Evolutionary conservation across 2,329 filamentous ascomycete genomes (phyloP), one percentile per base, ranked within the genome.

Genomic region (Curvularia lunata): DNA sequence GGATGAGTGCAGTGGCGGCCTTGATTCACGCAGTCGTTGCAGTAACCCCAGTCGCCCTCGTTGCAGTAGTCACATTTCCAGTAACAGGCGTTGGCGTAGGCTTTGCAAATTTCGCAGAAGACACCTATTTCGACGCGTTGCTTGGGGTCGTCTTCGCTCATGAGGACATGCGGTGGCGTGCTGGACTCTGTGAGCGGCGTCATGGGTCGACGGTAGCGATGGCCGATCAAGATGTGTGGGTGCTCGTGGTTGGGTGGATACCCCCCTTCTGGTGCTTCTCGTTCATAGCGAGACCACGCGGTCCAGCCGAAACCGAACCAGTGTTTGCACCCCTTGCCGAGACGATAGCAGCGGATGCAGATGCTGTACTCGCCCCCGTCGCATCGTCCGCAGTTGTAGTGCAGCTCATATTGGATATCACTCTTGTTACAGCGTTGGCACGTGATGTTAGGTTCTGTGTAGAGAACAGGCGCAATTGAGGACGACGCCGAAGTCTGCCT

Each of bases 21-120:
- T 74, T 89, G 87, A 58, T 94, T 93, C 28, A 97, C 91, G 65
- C 94, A 98, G 59, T 84, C 80, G 67, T 93, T 92, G 78, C 94
- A 98, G 73, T 91, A 97, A 0, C 94, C 94, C 93, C 93, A 98
- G 71, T 96, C 93, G 5, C 92, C 94, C 61, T 95, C 88, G 68
- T 97, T 97, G 78, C 94, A 98, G 25, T 84, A 75, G 58, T 90
- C 86, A 75, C 94, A 98, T 61, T 91, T 88, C 94, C 93, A 98
- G 77, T 91, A 96, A 76, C 91, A 95, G 50, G 89, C 85, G 68
- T 96, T 93, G 0, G 91, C 85, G 80, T 87, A 90, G 0, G 84
- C 81, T 18, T 84, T 80, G 73, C 94, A 97, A 47, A 85, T 84
- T 37, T 89, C 86, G 73, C 94, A 98, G 75, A 97, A 97, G 5